Evolutionary conservation across 352 stramenopile species (phyloP).

Genomic region (Blastocystis sp.): DNA sequence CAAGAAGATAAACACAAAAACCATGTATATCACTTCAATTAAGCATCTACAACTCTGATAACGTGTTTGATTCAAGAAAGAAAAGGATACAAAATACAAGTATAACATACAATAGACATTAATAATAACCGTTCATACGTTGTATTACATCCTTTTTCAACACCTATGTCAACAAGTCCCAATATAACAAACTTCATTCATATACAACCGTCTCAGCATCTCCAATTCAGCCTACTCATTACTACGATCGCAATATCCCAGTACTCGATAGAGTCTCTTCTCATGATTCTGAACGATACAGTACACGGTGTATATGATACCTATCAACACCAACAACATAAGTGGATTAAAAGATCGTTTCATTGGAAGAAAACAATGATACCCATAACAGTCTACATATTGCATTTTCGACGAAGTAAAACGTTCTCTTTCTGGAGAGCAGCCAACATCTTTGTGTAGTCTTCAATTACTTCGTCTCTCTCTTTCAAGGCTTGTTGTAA

Average conservation of each 20-base stretch:
- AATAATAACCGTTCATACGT: background rate
- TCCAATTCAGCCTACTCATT: background rate
- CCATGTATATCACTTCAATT: no score
- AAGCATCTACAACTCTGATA: no score
- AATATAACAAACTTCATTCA: background rate
- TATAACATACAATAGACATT: background rate
- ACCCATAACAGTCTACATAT: conserved; percentile 14
- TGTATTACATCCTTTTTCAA: background rate
- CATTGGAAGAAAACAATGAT: conserved; percentile 28
- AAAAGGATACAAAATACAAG: background rate
- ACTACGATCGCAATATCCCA: background rate
- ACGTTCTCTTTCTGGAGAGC: conserved; percentile 34
- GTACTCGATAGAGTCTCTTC: background rate
- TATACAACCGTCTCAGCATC: background rate
- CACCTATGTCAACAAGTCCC: no score
- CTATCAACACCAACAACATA: conserved; percentile 9
- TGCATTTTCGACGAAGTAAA: background rate
- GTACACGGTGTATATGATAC: background rate
- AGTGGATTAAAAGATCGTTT: conserved; percentile 56
- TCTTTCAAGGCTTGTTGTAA: background rate
- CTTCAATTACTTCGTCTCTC: conserved; percentile 32
- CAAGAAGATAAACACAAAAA: no score
- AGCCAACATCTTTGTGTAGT: background rate
- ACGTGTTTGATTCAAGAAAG: background rate
- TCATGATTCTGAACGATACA: background rate